Conservation (phyloP, 2,329 filamentous ascomycete species). For the Aspergillus awamori region DNA sequence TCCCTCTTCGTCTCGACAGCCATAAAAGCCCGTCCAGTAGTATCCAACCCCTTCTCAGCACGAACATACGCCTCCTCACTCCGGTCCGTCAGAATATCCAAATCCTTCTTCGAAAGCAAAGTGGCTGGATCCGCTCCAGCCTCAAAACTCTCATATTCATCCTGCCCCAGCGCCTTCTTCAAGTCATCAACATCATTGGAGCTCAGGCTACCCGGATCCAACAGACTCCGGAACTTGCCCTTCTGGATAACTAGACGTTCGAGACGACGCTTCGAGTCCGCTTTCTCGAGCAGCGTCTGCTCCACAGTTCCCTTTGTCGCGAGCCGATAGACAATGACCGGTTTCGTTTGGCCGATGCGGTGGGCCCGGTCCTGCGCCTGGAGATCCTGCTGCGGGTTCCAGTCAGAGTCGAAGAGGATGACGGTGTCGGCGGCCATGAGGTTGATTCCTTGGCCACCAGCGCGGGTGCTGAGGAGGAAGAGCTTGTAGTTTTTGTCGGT, state of each 20-base stretch:
- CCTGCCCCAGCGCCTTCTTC: constrained; percentile 65
- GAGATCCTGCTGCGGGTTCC: constrained; percentile 96
- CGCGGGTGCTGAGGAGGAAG: constrained; percentile 86
- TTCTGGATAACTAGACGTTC: constrained; percentile 97
- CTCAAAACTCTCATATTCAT: constrained; percentile 71
- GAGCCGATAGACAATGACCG: constrained; percentile 90
- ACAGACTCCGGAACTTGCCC: constrained; percentile 74
- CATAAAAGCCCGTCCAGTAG: constrained; percentile 59
- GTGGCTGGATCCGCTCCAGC: constrained; percentile 58
- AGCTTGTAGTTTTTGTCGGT: constrained; percentile 66
- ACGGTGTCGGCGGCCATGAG: constrained; percentile 89
- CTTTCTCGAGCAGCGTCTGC: constrained; percentile 80
- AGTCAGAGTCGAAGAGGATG: constrained; percentile 85
- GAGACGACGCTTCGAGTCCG: constrained; percentile 85
- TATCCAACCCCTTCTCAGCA: constrained; percentile 76
- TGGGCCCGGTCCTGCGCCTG: constrained; percentile 96
- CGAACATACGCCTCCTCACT: constrained; percentile 67
- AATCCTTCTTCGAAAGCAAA: constrained; percentile 73
- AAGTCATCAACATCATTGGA: constrained; percentile 63
- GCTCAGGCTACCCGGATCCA: constrained; percentile 50
- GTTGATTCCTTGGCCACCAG: constrained; percentile 94
- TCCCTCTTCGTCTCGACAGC: constrained; percentile 78
- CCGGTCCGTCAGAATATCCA: constrained; percentile 78
- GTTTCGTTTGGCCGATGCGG: constrained; percentile 87
- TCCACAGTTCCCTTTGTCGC: constrained; percentile 94